Evolutionary conservation across 2,329 filamentous ascomycete genomes (phyloP), one percentile per base, ranked within the genome.

Genomic region (Colletotrichum gigasporum): DNA sequence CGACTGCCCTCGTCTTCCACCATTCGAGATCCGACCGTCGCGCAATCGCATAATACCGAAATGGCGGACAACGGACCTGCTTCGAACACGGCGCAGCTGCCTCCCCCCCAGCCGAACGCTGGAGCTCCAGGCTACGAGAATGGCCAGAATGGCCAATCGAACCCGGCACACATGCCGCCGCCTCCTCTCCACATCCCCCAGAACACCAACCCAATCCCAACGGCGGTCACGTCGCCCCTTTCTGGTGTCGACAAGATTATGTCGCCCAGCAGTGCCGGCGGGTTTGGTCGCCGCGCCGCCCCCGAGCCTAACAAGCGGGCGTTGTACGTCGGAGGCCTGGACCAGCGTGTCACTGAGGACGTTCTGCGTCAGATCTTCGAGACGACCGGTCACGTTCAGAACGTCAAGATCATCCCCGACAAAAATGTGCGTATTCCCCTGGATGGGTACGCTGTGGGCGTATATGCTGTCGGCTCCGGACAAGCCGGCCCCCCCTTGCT

Each of bases 401-500:
- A 93, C 75, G 96, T 99, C 76, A 99, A 99, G 86, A 97, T 99
- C 75, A 99, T 99, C 77, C 96, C 96, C 54, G 96, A 99, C 85
- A 99, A 99, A 87, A 99, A 97, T 81, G 94, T 97, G 83, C 87
- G 93, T 89, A 67, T 11, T 18, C 30, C 24, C n/a, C 28, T 18
- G 28, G 18, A 9, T 26, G 30, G 22, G 14, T 26, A 18, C 4
- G 28, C 12, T 22, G 20, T 20, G n/a, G 30, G 10, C 53, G 12
- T 12, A 22, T 18, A 35, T 37, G 39, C 26, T 10, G 18, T n/a
- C 30, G 24, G 45, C 44, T 51, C 28, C 24, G 20, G 20, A 16
- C 28, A 42, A 18, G 30, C 8, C 16, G 20, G 16, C 9, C 14
- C 28, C 12, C 22, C 20, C 42, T n/a, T 57, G 4, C 8, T n/a